Percentiles rank a stretch among this genome's conserved stretches.
Evolutionary conservation across 2,329 filamentous ascomycete species (phyloP).

Genomic region (Alternaria postmessia): DNA sequence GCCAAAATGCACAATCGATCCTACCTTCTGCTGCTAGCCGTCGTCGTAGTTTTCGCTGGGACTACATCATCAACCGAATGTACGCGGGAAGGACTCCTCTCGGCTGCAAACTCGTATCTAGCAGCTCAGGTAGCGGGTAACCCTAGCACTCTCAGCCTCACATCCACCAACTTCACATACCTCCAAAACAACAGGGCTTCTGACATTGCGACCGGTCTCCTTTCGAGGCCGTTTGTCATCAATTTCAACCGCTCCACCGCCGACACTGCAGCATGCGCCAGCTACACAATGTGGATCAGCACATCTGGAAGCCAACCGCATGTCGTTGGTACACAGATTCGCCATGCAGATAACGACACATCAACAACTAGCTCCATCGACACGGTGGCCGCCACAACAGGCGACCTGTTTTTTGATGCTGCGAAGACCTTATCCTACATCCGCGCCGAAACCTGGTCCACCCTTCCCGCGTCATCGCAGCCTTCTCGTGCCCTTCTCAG

Average conservation of each 20-base stretch:
- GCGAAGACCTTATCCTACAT: slow-evolving; percentile 39
- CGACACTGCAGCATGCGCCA: slow-evolving; percentile 37
- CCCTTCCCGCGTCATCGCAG: slow-evolving; percentile 23
- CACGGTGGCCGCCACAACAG: slow-evolving; percentile 39
- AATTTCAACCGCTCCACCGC: slow-evolving; percentile 37
- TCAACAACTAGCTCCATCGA: slow-evolving; percentile 35
- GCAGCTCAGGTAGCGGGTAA: slow-evolving; percentile 33
- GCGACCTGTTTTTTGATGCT: slow-evolving; percentile 42
- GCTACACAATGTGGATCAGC: slow-evolving; percentile 42
- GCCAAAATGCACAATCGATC: neutral
- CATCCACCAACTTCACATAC: slow-evolving; percentile 36
- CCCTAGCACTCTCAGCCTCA: slow-evolving; percentile 27
- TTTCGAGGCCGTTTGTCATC: slow-evolving; percentile 31
- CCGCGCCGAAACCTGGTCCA: slow-evolving; percentile 36
- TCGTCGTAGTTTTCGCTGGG: neutral
- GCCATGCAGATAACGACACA: slow-evolving; percentile 34
- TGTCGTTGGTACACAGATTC: slow-evolving; percentile 40
- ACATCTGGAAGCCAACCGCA: slow-evolving; percentile 32
- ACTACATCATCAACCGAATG: slow-evolving; percentile 25
- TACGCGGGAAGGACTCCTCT: slow-evolving; percentile 37
- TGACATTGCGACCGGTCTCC: slow-evolving; percentile 30
- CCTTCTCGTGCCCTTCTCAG: slow-evolving; percentile 39
- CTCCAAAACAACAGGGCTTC: slow-evolving; percentile 42
- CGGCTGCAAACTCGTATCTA: slow-evolving; percentile 36
- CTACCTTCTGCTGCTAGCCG: neutral